phyloP scores from a whole-genome alignment of 2,329 filamentous ascomycete genomes.

The Neodidymelliopsis sp. region DNA sequence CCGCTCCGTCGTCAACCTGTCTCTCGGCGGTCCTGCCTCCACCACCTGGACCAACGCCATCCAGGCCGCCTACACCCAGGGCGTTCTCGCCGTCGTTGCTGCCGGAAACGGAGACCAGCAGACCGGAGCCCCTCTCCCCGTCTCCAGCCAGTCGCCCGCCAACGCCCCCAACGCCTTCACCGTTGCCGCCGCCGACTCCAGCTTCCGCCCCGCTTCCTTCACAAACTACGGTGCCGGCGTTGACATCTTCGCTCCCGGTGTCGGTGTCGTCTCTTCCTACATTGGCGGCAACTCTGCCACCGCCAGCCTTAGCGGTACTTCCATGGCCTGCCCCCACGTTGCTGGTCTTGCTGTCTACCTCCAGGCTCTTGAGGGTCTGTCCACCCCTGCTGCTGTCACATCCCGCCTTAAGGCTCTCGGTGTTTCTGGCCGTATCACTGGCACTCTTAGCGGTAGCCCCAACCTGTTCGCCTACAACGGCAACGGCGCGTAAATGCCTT shows the following conservation, averaged over 20 bases:
- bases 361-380: conserved; percentile 56
- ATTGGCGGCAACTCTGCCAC: conserved; percentile 38
- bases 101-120: conserved; percentile 39
- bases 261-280: conserved; percentile 53
- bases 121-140: conserved; percentile 19
- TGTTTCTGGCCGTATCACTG: conserved; percentile 9
- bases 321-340: conserved; percentile 72
- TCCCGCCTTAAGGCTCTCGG: conserved; percentile 26
- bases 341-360: conserved; percentile 72
- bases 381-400: conserved; percentile 22
- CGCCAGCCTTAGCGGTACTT: conserved; percentile 63
- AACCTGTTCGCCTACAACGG: conserved; percentile 31
- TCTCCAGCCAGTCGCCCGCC: conserved; percentile 34
- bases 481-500: conserved; percentile 25
- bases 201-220: conserved; percentile 32
- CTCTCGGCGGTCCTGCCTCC: conserved; percentile 34
- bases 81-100: conserved; percentile 41
- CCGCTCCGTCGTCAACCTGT: conserved; percentile 39
- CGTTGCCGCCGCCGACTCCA: conserved; percentile 36
- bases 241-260: conserved; percentile 43
- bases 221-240: conserved; percentile 40
- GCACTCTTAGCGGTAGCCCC: conserved; percentile 22
- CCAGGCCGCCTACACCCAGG: conserved; percentile 27
- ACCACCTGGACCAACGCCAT: conserved; percentile 37
- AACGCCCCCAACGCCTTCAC: conserved; percentile 38